Conservation (phyloP, 371 early-diverging fungal genomes). For the Mucor saturninus region DNA sequence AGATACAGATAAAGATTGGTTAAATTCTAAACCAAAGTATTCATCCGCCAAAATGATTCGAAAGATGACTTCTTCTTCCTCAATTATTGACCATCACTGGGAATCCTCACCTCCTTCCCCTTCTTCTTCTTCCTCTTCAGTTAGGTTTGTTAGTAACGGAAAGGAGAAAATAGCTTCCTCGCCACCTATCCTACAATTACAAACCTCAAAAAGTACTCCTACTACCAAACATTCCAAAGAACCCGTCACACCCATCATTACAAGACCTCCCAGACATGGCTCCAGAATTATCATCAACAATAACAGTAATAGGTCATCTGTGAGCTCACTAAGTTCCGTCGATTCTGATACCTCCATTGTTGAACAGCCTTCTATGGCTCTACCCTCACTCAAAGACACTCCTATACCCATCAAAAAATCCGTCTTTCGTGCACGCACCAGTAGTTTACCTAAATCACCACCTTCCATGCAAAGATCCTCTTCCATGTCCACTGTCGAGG, state of each 20-base stretch:
- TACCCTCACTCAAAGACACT: constrained; percentile 26
- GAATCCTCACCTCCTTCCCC: constrained; percentile 11
- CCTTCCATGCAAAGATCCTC: constrained; percentile 28
- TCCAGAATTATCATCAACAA: background rate
- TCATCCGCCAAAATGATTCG: constrained; percentile 3
- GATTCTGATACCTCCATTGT: constrained; percentile 8
- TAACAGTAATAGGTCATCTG: constrained; percentile 4
- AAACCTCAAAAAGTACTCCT: constrained; percentile 27
- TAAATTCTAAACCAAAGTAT: background rate
- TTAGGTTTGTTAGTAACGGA: constrained; percentile 19
- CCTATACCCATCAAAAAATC: constrained; percentile 20
- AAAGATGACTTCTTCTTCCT: constrained; percentile 12
- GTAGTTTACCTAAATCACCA: constrained; percentile 28
- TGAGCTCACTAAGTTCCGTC: constrained; percentile 8
- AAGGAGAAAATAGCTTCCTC: constrained; percentile 23
- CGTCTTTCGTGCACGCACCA: constrained; percentile 29
- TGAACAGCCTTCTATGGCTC: constrained; percentile 26
- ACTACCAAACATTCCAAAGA: constrained; percentile 6
- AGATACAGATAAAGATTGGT: constrained; percentile 5
- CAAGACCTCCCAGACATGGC: constrained; percentile 2
- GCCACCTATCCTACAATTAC: constrained; percentile 21
- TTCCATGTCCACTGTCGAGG: constrained; percentile 26
- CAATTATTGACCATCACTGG: constrained; percentile 16
- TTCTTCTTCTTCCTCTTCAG: constrained; percentile 6
- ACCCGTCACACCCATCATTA: background rate